These are phyloP conservation scores for Priceomyces castillae DNA, from an alignment of 805 yeast species.

Conservation along the genomic window DNA sequence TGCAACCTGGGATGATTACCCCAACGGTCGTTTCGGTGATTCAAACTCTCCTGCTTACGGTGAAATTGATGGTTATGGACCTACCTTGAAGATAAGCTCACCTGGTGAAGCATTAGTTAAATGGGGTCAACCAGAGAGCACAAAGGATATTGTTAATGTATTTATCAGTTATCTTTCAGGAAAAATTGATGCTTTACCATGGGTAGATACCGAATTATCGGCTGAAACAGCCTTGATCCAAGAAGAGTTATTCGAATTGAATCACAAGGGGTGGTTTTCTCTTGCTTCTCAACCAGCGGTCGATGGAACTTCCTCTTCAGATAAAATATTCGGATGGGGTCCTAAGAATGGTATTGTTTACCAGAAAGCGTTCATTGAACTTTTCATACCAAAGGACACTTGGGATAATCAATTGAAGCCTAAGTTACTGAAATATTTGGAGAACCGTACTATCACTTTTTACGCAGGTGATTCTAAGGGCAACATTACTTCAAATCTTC, in stretches of 20 bases:
- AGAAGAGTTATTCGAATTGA: constrained; percentile 80
- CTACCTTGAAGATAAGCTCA: constrained; percentile 70
- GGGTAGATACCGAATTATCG: constrained; percentile 83
- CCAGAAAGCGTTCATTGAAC: constrained; percentile 87
- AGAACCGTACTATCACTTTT: constrained; percentile 58
- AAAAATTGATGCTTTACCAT: constrained; percentile 77
- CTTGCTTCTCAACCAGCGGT: constrained; percentile 96
- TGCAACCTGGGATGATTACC: constrained; percentile 97
- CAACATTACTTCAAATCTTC: constrained; percentile 58
- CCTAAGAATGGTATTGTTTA: constrained; percentile 84
- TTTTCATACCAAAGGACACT: constrained; percentile 68
- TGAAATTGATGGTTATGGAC: constrained; percentile 97
- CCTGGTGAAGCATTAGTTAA: constrained; percentile 61
- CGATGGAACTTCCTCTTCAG: constrained; percentile 73
- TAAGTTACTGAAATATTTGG: constrained; percentile 38
- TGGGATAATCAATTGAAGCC: constrained; percentile 63
- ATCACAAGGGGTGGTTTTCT: constrained; percentile 74
- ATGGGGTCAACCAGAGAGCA: constrained; percentile 76
- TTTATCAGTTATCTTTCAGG: constrained; percentile 73
- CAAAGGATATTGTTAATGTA: constrained; percentile 59
- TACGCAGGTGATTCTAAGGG: constrained; percentile 68
- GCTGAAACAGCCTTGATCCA: constrained; percentile 92
- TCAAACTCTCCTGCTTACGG: constrained; percentile 96
- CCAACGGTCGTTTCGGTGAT: constrained; percentile 94
- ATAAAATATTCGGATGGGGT: constrained; percentile 96